Evolutionary conservation across 352 stramenopile species (phyloP), one percentile per base, ranked within the genome.

Genomic region (Plasmopara halstedii): DNA sequence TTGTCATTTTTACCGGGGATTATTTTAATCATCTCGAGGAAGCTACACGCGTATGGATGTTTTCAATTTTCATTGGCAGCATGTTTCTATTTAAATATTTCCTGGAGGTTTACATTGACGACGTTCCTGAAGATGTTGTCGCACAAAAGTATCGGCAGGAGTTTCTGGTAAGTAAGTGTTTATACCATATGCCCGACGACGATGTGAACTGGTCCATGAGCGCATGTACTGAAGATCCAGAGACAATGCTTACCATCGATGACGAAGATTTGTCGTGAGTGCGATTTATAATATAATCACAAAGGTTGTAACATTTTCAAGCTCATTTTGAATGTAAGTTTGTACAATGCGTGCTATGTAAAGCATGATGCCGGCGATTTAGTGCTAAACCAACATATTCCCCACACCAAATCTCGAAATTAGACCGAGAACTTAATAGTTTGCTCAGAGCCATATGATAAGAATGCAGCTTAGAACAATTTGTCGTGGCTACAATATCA

Each of bases 1-100:
- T 98, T 8, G 86, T 97, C 58, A 88, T 95, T 45, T 97, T 97
- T 65, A 96, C 90, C 14, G 83, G 72, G 35, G 74, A 87, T 40
- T 88, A 84, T 49, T 86, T 89, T 42, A 79, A 73, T 48, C 53
- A 64, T 14, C 22, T 83, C 26, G 64, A 67, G 26, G 73, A 67
- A 41, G 46, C 64, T 33, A 72, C 62, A 31, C 65, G 82, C 25
- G 74, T 82, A 42, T 94, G 83, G 73, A 75, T 85, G 60, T 87
- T 91, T 53, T 82, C 78, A 32, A 48, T 83, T 17, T 91, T 91
- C 59, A 73, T 85, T 42, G 70, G 71, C 20, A 43, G 46, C 46
- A 89, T 95, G 59, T 89, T 96, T 52, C 52, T 85, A 32, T 83
- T 94, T 58, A 95, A 94, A 54, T 78, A 83, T 41, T 47, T 82